Evolutionary conservation across 2,329 filamentous ascomycete species (phyloP), one percentile per base, ranked within the genome.

Genomic region (Diatrype stigma): DNA sequence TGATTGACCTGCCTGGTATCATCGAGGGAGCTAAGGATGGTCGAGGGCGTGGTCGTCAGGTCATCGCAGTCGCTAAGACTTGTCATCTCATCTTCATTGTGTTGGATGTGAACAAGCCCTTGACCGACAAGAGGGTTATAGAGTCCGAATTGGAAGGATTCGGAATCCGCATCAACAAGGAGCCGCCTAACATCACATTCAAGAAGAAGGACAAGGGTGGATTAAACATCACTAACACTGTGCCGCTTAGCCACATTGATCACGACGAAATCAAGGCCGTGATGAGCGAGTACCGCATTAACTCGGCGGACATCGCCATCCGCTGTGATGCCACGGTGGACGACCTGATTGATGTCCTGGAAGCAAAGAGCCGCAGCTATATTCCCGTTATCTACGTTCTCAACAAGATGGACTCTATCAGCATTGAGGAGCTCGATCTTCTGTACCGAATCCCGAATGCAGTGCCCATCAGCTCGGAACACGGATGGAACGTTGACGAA

Each of bases 161-260:
- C 64, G 94, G 94, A 32, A 96, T 99, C 67, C 84, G 94, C 51
- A 93, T 97, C 77, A 99, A 99, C 79, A 99, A 97, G 77, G 76
- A 85, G 62, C 94, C 94, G 23, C 94, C 94, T 38, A 99, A 99
- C 70, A 99, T 99, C 65, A 89, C 94, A n/a, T 96, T 96, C 79
- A 95, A 87, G 75, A 99, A 99, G 80, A 99, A 99, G 79, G 94
- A 99, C 73, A 97, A 97, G 75, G 94, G 94, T 61, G 94, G 94
- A 34, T 84, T 99, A 66, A 92, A 89, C 66, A 94, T 99, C 66
- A 96, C 92, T n/a, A 94, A 84, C 72, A 99, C 94, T 2, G 87
- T 94, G 42, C 90, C 92, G 5, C 77, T 99, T 60, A 87, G 87
- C 22, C 90, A 99, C 72, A 96, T 99, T 65, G 89, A 94, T 69